phyloP scores from a whole-genome alignment of 2,329 filamentous ascomycete species.

The Eutypa lata region DNA sequence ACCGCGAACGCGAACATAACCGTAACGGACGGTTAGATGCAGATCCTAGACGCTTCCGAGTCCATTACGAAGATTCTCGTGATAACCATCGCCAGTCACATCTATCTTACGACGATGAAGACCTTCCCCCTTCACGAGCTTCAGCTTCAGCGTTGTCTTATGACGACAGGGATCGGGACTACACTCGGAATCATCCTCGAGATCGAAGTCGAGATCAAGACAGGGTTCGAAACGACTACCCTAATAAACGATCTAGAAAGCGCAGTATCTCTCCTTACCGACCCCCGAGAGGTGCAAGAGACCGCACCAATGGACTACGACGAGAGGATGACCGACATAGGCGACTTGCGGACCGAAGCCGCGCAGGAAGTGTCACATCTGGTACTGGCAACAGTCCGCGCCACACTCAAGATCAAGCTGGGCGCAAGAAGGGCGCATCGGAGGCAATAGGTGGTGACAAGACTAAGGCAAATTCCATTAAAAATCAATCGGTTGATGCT shows the following conservation, averaged over 20 bases:
- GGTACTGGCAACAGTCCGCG: conserved; percentile 44
- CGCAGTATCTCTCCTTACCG: conserved; percentile 27
- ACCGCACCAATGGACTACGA: conserved; percentile 19
- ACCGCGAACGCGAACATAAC: background rate
- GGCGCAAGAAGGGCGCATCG: conserved; percentile 62
- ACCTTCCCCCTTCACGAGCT: conserved; percentile 44
- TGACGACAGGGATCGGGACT: conserved; percentile 48
- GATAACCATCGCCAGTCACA: conserved; percentile 46
- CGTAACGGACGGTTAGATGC: conserved; percentile 42
- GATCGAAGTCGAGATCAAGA: conserved; percentile 27
- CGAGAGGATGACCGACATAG: conserved; percentile 19
- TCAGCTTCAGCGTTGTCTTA: conserved; percentile 37
- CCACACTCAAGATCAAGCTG: conserved; percentile 53
- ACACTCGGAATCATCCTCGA: conserved; percentile 26
- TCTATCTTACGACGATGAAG: conserved; percentile 55
- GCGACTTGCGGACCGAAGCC: conserved; percentile 26
- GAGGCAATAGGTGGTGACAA: conserved; percentile 56
- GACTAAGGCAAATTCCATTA: conserved; percentile 66
- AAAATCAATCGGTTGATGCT: conserved; percentile 52
- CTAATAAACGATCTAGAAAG: conserved; percentile 54
- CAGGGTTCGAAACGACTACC: conserved; percentile 45
- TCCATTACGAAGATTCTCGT: conserved; percentile 58
- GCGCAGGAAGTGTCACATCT: conserved; percentile 35
- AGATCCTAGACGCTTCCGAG: conserved; percentile 59
- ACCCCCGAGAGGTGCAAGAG: conserved; percentile 22